A percentile compares a stretch with the other conserved stretches of the same genome.
Conservation (phyloP, 768 basidiomycete species). For the Sistotremastrum suecicum region DNA sequence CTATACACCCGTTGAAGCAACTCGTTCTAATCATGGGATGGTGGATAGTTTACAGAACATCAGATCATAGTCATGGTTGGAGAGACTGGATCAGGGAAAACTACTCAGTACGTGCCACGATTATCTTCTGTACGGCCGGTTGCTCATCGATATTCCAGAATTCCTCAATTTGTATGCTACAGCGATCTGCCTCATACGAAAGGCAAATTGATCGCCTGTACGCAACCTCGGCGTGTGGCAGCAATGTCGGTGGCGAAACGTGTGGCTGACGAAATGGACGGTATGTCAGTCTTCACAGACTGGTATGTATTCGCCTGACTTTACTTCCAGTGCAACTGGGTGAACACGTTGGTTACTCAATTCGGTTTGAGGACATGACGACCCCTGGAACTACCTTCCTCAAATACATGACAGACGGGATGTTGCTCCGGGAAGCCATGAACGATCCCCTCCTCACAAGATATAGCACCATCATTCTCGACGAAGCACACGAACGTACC, state of each 20-base stretch:
- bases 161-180: constrained; percentile 92
- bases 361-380: constrained; percentile 97
- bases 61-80: constrained; percentile 88
- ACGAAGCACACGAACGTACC: constrained; percentile 97
- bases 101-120: constrained; percentile 59
- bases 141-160: constrained; percentile 34
- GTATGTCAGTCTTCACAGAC: constrained; percentile 28
- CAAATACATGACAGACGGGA: constrained; percentile 99
- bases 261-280: constrained; percentile 98
- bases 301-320: constrained; percentile 2
- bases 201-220: constrained; percentile 89
- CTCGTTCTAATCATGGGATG: constrained; percentile 14
- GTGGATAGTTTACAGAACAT: constrained; percentile 48
- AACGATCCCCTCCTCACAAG: constrained; percentile 79
- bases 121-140: background rate
- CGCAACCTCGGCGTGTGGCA: constrained; percentile 90
- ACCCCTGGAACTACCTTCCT: constrained; percentile 82
- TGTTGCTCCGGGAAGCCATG: constrained; percentile 97
- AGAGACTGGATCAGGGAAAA: constrained; percentile 93
- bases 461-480: constrained; percentile 96
- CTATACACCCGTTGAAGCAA: constrained; percentile 13
- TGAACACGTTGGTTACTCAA: constrained; percentile 92
- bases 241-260: constrained; percentile 98
- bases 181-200: constrained; percentile 85
- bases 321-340: constrained; percentile 63